phyloP scores from a whole-genome alignment of 164 flowering plant species.

The Vitis vinifera region ASM3070453v1 NC_081806.1:6921001-6921500 shows the following conservation, averaged over 20 bases:
- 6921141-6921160: constrained; percentile 48
- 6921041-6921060: no score
- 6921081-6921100: no score
- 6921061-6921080: no score
- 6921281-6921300: constrained; percentile 76
- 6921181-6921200: constrained; percentile 39
- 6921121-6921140: constrained; percentile 20
- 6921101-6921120: constrained; percentile 10
- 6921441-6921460: no score
- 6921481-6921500: no score
- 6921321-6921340: not conserved
- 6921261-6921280: constrained; percentile 80
- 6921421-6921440: no score
- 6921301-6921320: constrained; percentile 85
- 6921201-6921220: constrained; percentile 15
- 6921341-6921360: not conserved
- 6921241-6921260: constrained; percentile 56
- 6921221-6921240: constrained; percentile 81
- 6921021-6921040: no score
- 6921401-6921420: not conserved
- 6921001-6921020: no score
- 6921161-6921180: constrained; percentile 38
- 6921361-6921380: not conserved
- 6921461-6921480: no score
- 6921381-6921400: not conserved